Conservation (phyloP, 495 filamentous ascomycete species). For the Neurospora africana region DNA sequence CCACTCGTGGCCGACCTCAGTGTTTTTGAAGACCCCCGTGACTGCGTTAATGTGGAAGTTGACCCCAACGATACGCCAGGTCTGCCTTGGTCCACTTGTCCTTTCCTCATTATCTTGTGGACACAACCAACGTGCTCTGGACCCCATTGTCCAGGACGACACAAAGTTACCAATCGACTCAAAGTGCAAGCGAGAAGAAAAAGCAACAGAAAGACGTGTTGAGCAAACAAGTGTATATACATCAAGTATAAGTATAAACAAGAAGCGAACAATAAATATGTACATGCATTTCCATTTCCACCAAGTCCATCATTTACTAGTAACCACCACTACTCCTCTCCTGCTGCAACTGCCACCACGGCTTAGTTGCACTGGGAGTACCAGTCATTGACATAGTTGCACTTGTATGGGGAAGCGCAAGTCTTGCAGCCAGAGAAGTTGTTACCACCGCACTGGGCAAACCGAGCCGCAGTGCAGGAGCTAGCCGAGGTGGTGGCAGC, state of each 20-base stretch:
- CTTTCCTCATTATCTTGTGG: neutral
- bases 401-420: constrained; percentile 28
- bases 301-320: neutral
- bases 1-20: neutral
- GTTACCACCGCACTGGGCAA: constrained; percentile 35
- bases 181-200: neutral
- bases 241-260: constrained; percentile 8
- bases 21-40: neutral
- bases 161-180: neutral
- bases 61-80: neutral
- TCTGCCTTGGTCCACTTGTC: neutral
- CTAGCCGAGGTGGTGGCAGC: constrained; percentile 5
- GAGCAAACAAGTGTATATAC: neutral
- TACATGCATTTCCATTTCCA: neutral
- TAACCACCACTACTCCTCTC: neutral
- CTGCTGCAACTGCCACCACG: neutral
- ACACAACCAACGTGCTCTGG: neutral
- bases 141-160: neutral
- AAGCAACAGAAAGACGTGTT: neutral
- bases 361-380: constrained; percentile 31
- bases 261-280: constrained; percentile 6
- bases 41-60: neutral
- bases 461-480: constrained; percentile 21
- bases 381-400: constrained; percentile 29
- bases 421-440: constrained; percentile 31